Percentiles rank a stretch among this genome's conserved stretches.
Conservation (phyloP, 257 asterid species). For the Solanum etuberosum region DNA sequence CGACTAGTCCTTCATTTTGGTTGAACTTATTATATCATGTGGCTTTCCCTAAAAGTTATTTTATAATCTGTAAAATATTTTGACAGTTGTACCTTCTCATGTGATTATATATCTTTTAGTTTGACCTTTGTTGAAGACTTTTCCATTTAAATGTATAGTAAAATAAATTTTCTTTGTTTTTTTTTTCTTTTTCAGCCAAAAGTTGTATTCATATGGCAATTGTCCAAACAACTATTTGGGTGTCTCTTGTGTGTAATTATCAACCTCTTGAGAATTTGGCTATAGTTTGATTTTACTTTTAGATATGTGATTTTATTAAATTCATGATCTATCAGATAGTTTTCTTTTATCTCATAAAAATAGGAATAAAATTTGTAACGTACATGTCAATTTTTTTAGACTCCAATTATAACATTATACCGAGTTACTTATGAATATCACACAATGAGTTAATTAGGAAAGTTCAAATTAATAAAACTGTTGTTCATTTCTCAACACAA, state of each 20-base stretch:
- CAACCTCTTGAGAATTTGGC: no score
- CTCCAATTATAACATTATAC: not conserved
- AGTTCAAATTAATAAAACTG: not conserved
- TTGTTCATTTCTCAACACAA: not conserved
- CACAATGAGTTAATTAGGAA: not conserved
- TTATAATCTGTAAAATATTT: not conserved
- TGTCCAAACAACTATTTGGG: not conserved
- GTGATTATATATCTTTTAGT: slow-evolving; percentile 35
- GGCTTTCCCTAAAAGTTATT: slow-evolving; percentile 19
- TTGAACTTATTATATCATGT: slow-evolving; percentile 48
- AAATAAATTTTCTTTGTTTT: not conserved
- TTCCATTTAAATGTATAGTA: not conserved
- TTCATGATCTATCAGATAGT: no score
- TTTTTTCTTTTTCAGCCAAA: not conserved
- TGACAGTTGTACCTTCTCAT: slow-evolving; percentile 47
- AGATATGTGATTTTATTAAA: no score
- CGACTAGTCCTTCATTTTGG: slow-evolving; percentile 58
- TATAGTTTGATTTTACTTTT: no score
- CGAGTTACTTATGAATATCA: no score
- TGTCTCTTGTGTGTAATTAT: no score
- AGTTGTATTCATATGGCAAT: not conserved
- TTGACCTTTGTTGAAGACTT: slow-evolving; percentile 41
- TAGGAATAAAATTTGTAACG: no score
- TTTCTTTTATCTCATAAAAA: no score
- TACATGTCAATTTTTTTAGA: not conserved